Conservation (phyloP, 805 yeast genomes). For the Suhomyces xylopsoci region DNA sequence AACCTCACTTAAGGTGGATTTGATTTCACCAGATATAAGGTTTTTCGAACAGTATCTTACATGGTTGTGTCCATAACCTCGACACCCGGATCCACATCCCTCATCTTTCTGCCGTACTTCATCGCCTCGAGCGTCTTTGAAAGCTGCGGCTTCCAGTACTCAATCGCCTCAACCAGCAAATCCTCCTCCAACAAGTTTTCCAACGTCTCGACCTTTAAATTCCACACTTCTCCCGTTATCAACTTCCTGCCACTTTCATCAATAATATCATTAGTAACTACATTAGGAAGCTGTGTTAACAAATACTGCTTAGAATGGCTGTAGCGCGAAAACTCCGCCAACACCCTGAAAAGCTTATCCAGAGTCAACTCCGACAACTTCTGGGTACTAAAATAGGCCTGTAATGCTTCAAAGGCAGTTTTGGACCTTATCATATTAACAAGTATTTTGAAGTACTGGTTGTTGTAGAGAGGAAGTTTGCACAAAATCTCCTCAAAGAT, state of each 20-base stretch:
- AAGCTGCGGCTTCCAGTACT: constrained; percentile 22
- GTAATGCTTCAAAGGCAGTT: constrained; percentile 13
- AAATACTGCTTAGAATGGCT: constrained; percentile 19
- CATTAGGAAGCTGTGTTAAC: constrained; percentile 22
- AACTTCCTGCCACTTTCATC: constrained; percentile 12
- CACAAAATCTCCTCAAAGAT: constrained; percentile 11
- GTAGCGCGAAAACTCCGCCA: constrained; percentile 18
- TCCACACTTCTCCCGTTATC: constrained; percentile 22
- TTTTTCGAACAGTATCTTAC: too few species aligned
- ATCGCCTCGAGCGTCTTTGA: constrained; percentile 15
- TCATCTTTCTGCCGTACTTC: constrained; percentile 23
- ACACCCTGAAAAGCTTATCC: constrained; percentile 21
- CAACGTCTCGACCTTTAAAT: constrained; percentile 19
- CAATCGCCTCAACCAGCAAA: constrained; percentile 8
- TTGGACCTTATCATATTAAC: constrained; percentile 20
- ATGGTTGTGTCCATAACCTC: constrained; percentile 22
- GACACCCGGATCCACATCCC: constrained; percentile 18
- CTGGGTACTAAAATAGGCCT: constrained; percentile 6
- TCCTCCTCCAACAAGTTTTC: constrained; percentile 19
- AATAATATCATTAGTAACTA: constrained; percentile 20
- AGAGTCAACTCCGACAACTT: constrained; percentile 15
- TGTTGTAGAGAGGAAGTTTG: constrained; percentile 13
- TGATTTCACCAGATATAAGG: too few species aligned
- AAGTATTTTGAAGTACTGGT: constrained; percentile 24
- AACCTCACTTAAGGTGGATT: too few species aligned